Evolutionary conservation across 768 basidiomycete genomes (phyloP).

Genomic region (Mycena floridula): DNA sequence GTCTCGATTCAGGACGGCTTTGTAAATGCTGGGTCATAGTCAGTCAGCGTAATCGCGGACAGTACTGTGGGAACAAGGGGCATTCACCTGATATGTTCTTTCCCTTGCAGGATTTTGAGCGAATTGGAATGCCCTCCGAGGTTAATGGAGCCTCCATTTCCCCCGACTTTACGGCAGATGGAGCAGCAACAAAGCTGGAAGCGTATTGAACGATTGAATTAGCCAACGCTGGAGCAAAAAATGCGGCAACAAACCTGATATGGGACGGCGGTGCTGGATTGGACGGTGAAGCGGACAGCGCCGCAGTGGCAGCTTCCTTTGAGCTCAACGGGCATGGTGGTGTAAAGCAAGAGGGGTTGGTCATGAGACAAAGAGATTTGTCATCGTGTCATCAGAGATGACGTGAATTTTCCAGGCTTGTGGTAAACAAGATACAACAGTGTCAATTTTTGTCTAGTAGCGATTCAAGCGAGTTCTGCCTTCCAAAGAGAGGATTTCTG

Average conservation of each 20-base stretch:
- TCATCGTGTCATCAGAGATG: no score
- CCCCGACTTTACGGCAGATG: slow-evolving; percentile 68
- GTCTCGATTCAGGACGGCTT: slow-evolving; percentile 53
- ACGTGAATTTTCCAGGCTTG: no score
- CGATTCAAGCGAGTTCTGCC: no score
- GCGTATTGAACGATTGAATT: no score
- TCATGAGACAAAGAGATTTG: background rate
- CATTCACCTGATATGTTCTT: slow-evolving; percentile 47
- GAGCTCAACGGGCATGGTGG: slow-evolving; percentile 49
- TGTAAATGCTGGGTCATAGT: slow-evolving; percentile 40
- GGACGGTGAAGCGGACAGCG: slow-evolving; percentile 37
- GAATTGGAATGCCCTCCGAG: slow-evolving; percentile 51
- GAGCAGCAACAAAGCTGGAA: slow-evolving; percentile 33
- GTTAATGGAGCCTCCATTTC: slow-evolving; percentile 58
- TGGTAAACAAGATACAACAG: no score
- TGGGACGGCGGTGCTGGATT: slow-evolving; percentile 54
- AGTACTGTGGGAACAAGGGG: no score
- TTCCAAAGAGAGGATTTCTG: no score
- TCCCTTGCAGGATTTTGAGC: slow-evolving; percentile 43
- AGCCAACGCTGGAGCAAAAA: no score
- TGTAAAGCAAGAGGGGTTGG: background rate
- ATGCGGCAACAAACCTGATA: slow-evolving; percentile 45
- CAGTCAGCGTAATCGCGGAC: background rate
- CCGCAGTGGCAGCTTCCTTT: slow-evolving; percentile 53
- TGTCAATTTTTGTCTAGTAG: no score